A percentile compares a stretch with the other conserved stretches of the same genome.
Conservation (phyloP, 495 filamentous ascomycete species). For the Aspergillus avenaceus region DNA sequence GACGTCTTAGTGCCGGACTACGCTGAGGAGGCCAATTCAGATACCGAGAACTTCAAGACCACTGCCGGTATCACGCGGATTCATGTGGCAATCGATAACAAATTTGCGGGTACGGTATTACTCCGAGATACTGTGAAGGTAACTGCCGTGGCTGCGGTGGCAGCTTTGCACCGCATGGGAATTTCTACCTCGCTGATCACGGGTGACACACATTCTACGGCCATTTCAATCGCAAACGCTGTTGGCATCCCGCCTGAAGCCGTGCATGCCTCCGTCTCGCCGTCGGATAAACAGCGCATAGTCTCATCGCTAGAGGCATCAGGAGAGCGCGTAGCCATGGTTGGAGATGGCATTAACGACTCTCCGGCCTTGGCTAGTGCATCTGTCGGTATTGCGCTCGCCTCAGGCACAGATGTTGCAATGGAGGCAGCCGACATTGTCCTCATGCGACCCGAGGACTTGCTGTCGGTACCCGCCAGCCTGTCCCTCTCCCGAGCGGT, state of each 20-base stretch:
- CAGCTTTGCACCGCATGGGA: conserved; percentile 78
- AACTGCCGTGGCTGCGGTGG: conserved; percentile 74
- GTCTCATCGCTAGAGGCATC: conserved; percentile 67
- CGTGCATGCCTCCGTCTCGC: conserved; percentile 78
- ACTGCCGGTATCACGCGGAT: conserved; percentile 76
- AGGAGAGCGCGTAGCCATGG: conserved; percentile 87
- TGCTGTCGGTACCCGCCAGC: conserved; percentile 85
- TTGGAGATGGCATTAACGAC: conserved; percentile 98
- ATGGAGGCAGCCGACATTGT: conserved; percentile 98
- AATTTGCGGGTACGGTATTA: conserved; percentile 74
- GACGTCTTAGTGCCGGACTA: conserved; percentile 61
- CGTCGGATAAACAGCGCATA: conserved; percentile 83
- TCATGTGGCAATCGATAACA: conserved; percentile 79
- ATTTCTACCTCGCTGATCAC: conserved; percentile 90
- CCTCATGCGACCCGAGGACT: conserved; percentile 85
- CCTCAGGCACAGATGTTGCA: conserved; percentile 91
- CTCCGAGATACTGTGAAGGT: conserved; percentile 89
- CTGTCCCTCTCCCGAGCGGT: conserved; percentile 79
- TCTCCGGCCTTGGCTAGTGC: conserved; percentile 93
- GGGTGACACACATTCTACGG: conserved; percentile 81
- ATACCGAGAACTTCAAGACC: conserved; percentile 23
- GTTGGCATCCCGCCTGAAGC: conserved; percentile 74
- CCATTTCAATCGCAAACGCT: conserved; percentile 71
- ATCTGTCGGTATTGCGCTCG: conserved; percentile 86
- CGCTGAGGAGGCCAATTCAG: conserved; percentile 40